These are phyloP conservation scores for Ophiocytium majus DNA, from an alignment of 352 stramenopile genomes.

Conservation along the genomic window DNA sequence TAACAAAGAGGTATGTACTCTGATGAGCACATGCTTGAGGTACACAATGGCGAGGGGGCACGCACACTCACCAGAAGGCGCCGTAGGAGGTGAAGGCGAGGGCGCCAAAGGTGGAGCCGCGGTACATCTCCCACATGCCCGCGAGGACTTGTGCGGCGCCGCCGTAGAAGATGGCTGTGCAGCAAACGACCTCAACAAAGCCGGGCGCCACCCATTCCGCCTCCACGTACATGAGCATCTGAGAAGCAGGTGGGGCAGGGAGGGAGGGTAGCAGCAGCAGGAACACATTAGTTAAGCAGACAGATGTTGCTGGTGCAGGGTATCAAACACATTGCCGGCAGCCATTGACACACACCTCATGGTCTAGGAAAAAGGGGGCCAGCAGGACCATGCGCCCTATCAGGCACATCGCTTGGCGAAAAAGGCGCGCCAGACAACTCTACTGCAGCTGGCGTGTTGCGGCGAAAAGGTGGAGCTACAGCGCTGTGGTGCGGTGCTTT, in stretches of 20 bases:
- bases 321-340: too few species aligned
- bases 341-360: background rate
- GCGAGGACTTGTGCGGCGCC: background rate
- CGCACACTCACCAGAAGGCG: conserved; percentile 2
- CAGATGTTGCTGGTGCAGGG: too few species aligned
- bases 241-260: background rate
- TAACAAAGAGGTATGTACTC: background rate
- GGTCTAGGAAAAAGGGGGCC: background rate
- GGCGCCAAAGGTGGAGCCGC: background rate
- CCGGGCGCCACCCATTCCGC: conserved; percentile 4
- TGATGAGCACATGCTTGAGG: background rate
- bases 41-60: too few species aligned
- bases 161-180: conserved; percentile 10
- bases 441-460: too few species aligned
- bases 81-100: conserved; percentile 5
- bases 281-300: background rate
- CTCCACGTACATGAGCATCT: conserved; percentile 25
- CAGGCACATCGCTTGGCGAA: too few species aligned
- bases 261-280: background rate
- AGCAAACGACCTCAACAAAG: conserved; percentile 15
- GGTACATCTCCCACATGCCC: conserved; percentile 13
- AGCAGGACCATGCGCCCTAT: background rate
- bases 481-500: background rate
- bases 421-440: too few species aligned
- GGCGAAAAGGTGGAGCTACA: background rate